Base-by-base conservation (phyloP, 768 basidiomycete genomes). In the Hydnum rufescens region DNA sequence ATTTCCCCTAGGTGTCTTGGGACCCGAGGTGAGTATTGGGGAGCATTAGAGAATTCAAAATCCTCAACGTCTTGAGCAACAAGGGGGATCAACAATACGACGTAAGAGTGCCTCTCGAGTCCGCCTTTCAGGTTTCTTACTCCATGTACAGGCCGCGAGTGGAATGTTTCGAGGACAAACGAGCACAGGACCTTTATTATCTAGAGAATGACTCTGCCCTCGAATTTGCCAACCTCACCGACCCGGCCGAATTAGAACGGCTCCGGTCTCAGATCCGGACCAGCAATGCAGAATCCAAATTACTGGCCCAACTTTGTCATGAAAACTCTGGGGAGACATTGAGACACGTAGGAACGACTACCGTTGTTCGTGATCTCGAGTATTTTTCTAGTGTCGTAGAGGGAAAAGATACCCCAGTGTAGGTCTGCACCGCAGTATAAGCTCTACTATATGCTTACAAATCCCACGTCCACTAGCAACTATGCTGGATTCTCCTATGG, bases 401-500 rank as follows among this genome's bases (percentile, higher is more conserved):
- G 13, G 64, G 65, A 6, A 54, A 60, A 6, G 58, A 62, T 28
- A 54, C 59, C 3, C 50, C 61, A 5, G 62, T 61, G 62, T 57
- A 34, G 18, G 51, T 23, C 19, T 26, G 18, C 32, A 6, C 28
- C n/a, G 8, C 25, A 23, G 25, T 28, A 13, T 47, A 19, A n/a
- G 34, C 32, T 51, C 32, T 51, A 19, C 25, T 30, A 34, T 6
- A 51, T 23, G 3, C 30, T 39, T 22, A 25, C n/a, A 13, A 48
- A 25, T 3, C 25, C 1, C 13, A 8, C 26, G 32, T 5, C 22
- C 18, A 4, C 13, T 19, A 46, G 61, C 16, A 65, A 66, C 48
- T 64, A 60, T 57, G 63, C 55, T 39, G 65, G 65, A 6, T 57
- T 57, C 30, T 64, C 64, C 1, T 66, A 66, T 51, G 65, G 65